Evolutionary conservation across 176 grass and related monocot species (phyloP).

Genomic region (Bolboschoenus planiculmis): DNA sequence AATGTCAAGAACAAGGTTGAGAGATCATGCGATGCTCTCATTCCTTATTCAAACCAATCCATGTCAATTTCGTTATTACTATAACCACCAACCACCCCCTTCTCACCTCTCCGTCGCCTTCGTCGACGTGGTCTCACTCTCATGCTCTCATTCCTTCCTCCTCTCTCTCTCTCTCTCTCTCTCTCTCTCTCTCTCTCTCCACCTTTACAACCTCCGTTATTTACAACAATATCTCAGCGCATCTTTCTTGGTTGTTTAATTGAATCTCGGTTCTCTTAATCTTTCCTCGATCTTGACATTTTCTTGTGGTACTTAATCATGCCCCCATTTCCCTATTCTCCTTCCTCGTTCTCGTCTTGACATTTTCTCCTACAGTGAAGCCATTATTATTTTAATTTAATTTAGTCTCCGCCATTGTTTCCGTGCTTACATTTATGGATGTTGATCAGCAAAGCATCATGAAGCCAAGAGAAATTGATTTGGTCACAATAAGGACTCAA

Average conservation of each 20-base stretch:
- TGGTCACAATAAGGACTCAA: constrained; percentile 5
- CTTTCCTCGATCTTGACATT: background rate
- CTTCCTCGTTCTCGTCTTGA: background rate
- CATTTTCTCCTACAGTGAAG: background rate
- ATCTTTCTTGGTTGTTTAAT: background rate
- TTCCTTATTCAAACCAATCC: background rate
- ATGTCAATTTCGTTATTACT: background rate
- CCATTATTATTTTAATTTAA: background rate
- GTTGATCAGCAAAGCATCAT: background rate
- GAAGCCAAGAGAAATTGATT: constrained; percentile 19
- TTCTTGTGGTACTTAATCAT: background rate
- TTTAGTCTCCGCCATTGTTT: background rate
- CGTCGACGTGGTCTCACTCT: background rate
- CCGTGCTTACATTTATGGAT: background rate
- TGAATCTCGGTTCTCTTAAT: background rate
- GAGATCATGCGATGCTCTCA: background rate
- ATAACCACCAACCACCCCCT: background rate
- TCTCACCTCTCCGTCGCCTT: background rate
- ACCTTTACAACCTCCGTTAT: background rate
- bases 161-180: background rate
- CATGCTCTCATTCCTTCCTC: background rate
- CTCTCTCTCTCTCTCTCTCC: background rate
- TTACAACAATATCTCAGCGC: background rate
- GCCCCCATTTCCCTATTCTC: background rate
- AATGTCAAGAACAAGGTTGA: background rate